Base-by-base conservation (phyloP, 768 basidiomycete species). In the Ramaria sp. region DNA sequence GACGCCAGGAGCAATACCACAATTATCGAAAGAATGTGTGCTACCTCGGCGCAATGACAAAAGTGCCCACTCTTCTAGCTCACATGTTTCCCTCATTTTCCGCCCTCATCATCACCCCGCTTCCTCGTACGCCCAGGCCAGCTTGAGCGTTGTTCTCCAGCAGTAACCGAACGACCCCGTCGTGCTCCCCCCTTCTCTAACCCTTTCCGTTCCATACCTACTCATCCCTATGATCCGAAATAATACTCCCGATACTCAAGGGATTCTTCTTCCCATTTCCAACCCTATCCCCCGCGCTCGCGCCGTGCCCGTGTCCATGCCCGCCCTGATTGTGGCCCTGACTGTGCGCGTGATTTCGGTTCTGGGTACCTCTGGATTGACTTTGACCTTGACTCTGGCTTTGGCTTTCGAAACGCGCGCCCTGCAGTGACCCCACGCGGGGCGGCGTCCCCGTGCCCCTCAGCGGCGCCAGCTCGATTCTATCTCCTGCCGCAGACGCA, bases 221-320 rank as follows among this genome's bases (percentile, higher is more conserved):
- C 10, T 47, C 46, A 50, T 57, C 55, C n/a, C 60, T 27, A 46
- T 75, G 75, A 53, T 81, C 81, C 39, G 81, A 83, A 55, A 85
- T 84, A 56, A 86, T 86, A 63, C 80, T 84, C 54, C 81, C 82
- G 60, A 86, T 86, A 62, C 82, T 84, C 70, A 86, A 64, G 54
- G 76, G 78, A 62, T 83, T 85, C 70, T 81, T 85, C 75, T 83
- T 85, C 39, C 74, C 71, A 33, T 63, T 56, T 55, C 62, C 61
- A 37, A 17, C 22, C 33, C 53, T 20, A 42, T 20, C 60, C 12
- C 19, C 55, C 19, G 39, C 52, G 10, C 19, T 48, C 19, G 39
- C 52, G 10, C 24, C 46, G n/a, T 54, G 17, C 43, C 22, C 38
- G 17, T 30, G 15, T 46, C 10, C 38, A 27, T 55, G 49, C 54